Evolutionary conservation across 352 stramenopile species (phyloP), one percentile per base, ranked within the genome.

Genomic region (Phytophthora palmivora): DNA sequence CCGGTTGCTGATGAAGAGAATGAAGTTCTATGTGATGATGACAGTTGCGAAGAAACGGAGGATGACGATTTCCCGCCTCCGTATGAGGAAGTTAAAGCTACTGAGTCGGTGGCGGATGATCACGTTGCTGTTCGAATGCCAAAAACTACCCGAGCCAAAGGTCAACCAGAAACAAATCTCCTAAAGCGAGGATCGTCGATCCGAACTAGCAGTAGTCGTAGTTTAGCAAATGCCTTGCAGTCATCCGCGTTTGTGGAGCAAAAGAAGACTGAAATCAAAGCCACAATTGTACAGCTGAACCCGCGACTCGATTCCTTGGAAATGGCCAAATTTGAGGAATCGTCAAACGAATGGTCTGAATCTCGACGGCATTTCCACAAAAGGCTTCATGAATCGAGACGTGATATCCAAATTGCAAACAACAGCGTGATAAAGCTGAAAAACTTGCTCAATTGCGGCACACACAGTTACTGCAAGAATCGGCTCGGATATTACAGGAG

Each of bases 311-410:
- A 58, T n/a, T 63, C 44, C 4, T 28, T 72, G 12, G 54, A 65
- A 8, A 28, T 38, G 14, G 24, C 36, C 7, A 49, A 34, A 16
- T n/a, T 41, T 8, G 15, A 49, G 1, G 52, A 53, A 26, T 22
- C 52, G 34, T 45, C 52, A 16, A 79, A 78, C 10, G 62, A 70
- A 3, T 90, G 80, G 76, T 73, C 67, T 11, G 58, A 84, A 11
- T 79, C 87, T 22, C 57, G 73, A 14, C 67, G 57, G 7, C 42
- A 68, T 16, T 74, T 81, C 16, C 52, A 78, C 4, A 38, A 83
- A 9, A 77, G 85, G 54, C 65, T 92, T 8, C 34, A 46, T 14
- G 63, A 58, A 34, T 89, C 80, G 12, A 78, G 78, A 39, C 64
- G 60, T 12, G 76, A 87, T 11, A 56, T 90, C 15, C 65, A 69